Evolutionary conservation across 2,329 filamentous ascomycete species (phyloP), one percentile per base, ranked within the genome.

Genomic region (Apiospora kogelbergensis): DNA sequence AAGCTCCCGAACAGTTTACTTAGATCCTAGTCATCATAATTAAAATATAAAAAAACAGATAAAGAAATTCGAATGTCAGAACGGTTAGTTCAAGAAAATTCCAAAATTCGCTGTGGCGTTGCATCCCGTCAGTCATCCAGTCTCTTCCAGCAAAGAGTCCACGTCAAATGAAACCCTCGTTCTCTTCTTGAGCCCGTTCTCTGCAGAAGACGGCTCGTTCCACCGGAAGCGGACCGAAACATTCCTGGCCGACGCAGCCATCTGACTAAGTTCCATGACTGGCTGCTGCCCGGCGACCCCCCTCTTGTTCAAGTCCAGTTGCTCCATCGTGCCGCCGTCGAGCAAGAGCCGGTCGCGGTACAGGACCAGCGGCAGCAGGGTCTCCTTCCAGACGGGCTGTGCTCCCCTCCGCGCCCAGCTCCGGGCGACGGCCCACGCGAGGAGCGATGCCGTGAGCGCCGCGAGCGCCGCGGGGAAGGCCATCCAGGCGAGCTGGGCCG

Each of bases 401-500:
- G 42, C 3, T 10, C 24, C 11, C 3, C 67, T 37, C 10, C 41
- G 37, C 41, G 37, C 33, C 67, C 67, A 68, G 22, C 30, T 68
- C 11, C 53, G 26, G 4, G n/a, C 41, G 4, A 69, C 57, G 9
- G 67, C 69, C 69, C 70, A 73, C 6, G 48, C 65, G 0, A 74
- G 68, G n/a, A 74, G 67, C 13, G 67, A 20, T 9, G 70, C 68
- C 26, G 70, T 71, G 26, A 67, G 30, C 13, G 48, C 30, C 3
- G 73, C 67, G 42, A 74, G 68, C 24, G 64, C 60, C 41, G 46
- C 45, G 20, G 72, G 72, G 3, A 73, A 65, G 1, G 65, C 42
- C 9, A 74, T 46, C 72, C 72, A 74, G 10, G 53, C 53, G 48
- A 65, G 63, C 48, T 71, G 69, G 10, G 70, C 69, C 40, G 67